These are phyloP conservation scores for Kwoniella dejecticola DNA, from an alignment of 768 basidiomycete species.

Conservation along the genomic window DNA sequence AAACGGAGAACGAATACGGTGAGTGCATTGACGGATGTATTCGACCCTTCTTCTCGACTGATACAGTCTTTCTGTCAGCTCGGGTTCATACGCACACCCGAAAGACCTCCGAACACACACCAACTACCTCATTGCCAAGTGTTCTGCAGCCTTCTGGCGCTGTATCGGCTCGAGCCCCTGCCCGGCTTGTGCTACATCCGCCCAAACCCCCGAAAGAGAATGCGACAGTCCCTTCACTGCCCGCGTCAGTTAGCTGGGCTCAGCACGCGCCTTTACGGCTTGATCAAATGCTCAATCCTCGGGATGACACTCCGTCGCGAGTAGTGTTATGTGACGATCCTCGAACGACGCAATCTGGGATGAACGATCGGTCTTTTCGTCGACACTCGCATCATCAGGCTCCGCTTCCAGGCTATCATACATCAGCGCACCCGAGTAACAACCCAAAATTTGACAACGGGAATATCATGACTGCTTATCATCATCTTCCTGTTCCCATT, in stretches of 20 bases:
- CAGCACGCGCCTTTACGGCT: slow-evolving; percentile 14
- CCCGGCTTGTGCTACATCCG: neutral
- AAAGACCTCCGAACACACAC: neutral
- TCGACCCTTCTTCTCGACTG: neutral
- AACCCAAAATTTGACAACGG: no score
- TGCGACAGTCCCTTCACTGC: neutral
- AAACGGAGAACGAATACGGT: slow-evolving; percentile 49
- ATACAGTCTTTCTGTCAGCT: neutral
- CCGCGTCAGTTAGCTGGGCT: neutral
- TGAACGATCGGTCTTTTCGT: neutral
- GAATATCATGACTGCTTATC: no score
- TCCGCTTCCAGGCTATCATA: no score
- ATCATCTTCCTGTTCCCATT: neutral
- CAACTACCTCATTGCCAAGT: neutral
- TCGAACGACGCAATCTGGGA: neutral
- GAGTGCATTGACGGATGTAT: slow-evolving; percentile 8
- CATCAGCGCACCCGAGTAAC: no score
- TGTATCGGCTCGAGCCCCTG: neutral
- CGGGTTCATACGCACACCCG: slow-evolving; percentile 14
- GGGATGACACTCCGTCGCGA: slow-evolving; percentile 8
- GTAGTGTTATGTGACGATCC: slow-evolving; percentile 19
- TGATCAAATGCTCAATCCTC: slow-evolving; percentile 26
- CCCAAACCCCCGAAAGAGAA: neutral
- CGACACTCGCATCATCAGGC: neutral
- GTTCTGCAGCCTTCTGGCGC: neutral